A percentile compares a stretch with the other conserved stretches of the same genome.
phyloP scores from a whole-genome alignment of 768 basidiomycete species.

The Xerocomellus chrysenteron region DNA sequence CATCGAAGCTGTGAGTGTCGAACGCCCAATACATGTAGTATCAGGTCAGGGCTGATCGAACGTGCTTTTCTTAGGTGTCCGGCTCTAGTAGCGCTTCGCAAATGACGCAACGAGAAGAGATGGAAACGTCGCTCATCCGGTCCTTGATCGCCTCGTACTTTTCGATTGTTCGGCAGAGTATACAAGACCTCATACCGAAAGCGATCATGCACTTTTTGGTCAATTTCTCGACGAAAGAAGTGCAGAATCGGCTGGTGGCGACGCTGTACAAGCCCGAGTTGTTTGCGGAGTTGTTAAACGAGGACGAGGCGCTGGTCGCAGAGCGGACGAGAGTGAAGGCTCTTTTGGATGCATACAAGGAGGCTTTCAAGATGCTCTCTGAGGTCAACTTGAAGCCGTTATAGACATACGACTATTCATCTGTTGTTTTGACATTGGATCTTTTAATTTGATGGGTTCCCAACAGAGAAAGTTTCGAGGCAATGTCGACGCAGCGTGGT shows the following conservation, averaged over 20 bases:
- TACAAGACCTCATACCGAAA: slow-evolving; percentile 96
- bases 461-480: not conserved
- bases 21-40: slow-evolving; percentile 2
- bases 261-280: slow-evolving; percentile 92
- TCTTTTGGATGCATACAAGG: slow-evolving; percentile 93
- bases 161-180: slow-evolving; percentile 91
- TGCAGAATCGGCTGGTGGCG: slow-evolving; percentile 95
- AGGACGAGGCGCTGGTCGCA: slow-evolving; percentile 93
- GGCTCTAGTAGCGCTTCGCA: slow-evolving; percentile 58
- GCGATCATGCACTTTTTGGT: slow-evolving; percentile 98
- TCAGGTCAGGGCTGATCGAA: slow-evolving; percentile 11
- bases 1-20: slow-evolving; percentile 84
- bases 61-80: slow-evolving; percentile 42
- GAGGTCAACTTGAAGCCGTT: slow-evolving; percentile 75
- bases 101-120: slow-evolving; percentile 83
- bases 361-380: slow-evolving; percentile 83
- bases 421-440: not conserved
- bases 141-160: slow-evolving; percentile 96
- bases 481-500: too few relatives aligned
- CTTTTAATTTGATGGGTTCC: not conserved
- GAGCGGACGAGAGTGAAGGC: slow-evolving; percentile 94
- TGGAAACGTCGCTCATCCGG: slow-evolving; percentile 94
- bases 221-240: slow-evolving; percentile 93
- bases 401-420: slow-evolving; percentile 20
- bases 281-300: slow-evolving; percentile 87